Evolutionary conservation across 352 stramenopile species (phyloP).

Genomic region (Phytophthora ramorum): DNA sequence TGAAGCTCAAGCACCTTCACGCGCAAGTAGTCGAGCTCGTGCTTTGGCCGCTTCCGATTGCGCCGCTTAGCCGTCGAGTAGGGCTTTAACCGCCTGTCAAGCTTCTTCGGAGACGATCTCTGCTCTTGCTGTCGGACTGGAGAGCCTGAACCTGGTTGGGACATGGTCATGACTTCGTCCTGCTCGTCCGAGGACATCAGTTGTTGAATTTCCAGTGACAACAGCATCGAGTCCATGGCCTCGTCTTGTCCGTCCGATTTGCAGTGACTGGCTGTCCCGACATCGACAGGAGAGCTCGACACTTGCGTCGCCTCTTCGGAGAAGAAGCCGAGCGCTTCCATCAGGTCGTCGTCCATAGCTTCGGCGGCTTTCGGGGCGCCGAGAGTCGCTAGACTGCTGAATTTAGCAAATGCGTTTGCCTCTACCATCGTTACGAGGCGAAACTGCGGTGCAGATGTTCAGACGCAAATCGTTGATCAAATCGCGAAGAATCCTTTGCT

Average conservation of each 20-base stretch:
- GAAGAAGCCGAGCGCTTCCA: slow-evolving; percentile 36
- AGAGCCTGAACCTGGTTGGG: background rate
- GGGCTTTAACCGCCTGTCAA: slow-evolving; percentile 20
- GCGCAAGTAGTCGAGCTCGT: slow-evolving; percentile 44
- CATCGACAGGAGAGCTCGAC: slow-evolving; percentile 5
- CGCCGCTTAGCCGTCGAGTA: slow-evolving; percentile 31
- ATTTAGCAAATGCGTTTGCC: slow-evolving; percentile 21
- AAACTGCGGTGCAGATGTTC: background rate
- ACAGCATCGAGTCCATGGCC: slow-evolving; percentile 23
- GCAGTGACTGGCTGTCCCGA: background rate
- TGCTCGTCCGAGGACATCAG: slow-evolving; percentile 9
- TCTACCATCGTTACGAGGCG: slow-evolving; percentile 16
- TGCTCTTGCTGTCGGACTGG: slow-evolving; percentile 1
- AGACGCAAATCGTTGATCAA: background rate
- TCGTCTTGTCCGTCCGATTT: slow-evolving; percentile 10
- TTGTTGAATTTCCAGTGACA: slow-evolving; percentile 32
- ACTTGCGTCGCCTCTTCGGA: slow-evolving; percentile 18
- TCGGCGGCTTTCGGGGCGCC: background rate
- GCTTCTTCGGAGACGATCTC: slow-evolving; percentile 19
- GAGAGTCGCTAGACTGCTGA: slow-evolving; percentile 5
- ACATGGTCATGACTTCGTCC: background rate
- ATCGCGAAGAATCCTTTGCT: too few species aligned
- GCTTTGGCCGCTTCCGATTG: slow-evolving; percentile 39
- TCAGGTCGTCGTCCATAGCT: slow-evolving; percentile 26
- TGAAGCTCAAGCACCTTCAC: slow-evolving; percentile 32